Evolutionary conservation across 1,284 basidiomycete species (phyloP).

Genomic region (Ceratobasidium sp.): DNA sequence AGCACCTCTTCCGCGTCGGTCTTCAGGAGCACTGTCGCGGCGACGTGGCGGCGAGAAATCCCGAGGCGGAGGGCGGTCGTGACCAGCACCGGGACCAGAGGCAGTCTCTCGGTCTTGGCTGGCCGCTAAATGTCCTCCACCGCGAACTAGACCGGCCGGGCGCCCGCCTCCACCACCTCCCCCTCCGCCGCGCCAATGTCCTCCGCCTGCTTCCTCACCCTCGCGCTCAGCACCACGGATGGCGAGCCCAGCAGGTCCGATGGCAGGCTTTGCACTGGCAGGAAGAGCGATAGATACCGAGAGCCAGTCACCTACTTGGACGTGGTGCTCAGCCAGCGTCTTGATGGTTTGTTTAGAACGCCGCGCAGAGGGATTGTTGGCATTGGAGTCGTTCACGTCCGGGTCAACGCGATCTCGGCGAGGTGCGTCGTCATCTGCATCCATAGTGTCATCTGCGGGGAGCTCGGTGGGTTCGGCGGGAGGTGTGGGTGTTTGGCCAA

Average conservation of each 20-base stretch:
- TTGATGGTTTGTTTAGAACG: constrained; percentile 53
- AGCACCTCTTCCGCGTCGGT: neutral
- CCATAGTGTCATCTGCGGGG: constrained; percentile 63
- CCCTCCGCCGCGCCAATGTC: constrained; percentile 47
- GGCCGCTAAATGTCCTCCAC: constrained; percentile 34
- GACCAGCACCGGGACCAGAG: neutral
- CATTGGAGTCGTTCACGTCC: constrained; percentile 64
- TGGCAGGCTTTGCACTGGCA: constrained; percentile 41
- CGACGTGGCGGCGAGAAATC: constrained; percentile 35
- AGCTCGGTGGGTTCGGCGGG: constrained; percentile 55
- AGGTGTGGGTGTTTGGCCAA: constrained; percentile 29
- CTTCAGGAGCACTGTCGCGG: constrained; percentile 3
- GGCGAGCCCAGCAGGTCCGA: constrained; percentile 15
- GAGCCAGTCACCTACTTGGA: constrained; percentile 81
- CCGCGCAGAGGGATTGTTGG: constrained; percentile 52
- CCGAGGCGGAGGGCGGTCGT: constrained; percentile 3
- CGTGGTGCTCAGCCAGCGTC: constrained; percentile 78
- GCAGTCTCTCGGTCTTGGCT: constrained; percentile 23
- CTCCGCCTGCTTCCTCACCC: constrained; percentile 30
- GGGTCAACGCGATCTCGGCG: constrained; percentile 55
- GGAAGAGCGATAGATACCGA: constrained; percentile 77
- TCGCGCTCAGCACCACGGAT: constrained; percentile 37
- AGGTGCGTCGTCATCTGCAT: constrained; percentile 50
- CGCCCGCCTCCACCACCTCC: constrained; percentile 41
- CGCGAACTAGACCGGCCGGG: constrained; percentile 35